Evolutionary conservation across 345 rosid species (phyloP).

Genomic region (Garcia nutans): DNA sequence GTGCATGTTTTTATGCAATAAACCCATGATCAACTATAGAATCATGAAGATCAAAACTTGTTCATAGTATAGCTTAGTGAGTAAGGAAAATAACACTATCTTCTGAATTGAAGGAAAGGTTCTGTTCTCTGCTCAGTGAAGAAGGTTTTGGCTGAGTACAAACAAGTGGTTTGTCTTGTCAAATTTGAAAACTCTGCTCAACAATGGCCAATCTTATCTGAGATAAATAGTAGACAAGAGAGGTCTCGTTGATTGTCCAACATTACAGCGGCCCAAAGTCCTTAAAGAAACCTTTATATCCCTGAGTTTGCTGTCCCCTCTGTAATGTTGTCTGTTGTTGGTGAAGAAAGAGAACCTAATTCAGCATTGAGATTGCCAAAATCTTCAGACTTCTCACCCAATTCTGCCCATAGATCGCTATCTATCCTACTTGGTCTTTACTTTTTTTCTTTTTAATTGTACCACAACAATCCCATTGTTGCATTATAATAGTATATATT

Average conservation of each 20-base stretch:
- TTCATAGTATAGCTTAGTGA: too few species aligned
- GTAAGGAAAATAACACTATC: not conserved
- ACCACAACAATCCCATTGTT: not conserved
- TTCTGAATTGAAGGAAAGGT: too few species aligned
- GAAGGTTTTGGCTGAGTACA: not conserved
- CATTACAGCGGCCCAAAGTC: not conserved
- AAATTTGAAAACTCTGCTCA: too few species aligned
- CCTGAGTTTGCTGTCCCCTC: not conserved
- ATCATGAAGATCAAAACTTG: too few species aligned
- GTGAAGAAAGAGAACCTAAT: not conserved
- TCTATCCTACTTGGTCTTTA: not conserved
- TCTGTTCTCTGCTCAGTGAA: too few species aligned
- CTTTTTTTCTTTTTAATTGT: too few species aligned
- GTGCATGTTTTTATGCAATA: too few species aligned
- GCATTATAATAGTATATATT: too few species aligned
- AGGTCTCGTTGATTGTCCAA: not conserved
- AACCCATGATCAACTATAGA: too few species aligned
- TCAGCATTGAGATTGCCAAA: not conserved
- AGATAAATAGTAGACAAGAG: too few species aligned
- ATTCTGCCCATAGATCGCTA: not conserved
- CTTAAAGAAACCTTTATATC: not conserved
- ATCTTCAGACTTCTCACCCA: not conserved
- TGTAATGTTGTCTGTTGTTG: constrained; percentile 5
- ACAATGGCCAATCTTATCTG: not conserved
- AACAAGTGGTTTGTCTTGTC: not conserved